phyloP scores from a whole-genome alignment of 2,329 filamentous ascomycete genomes.

The Botryotinia narcissicola region DNA sequence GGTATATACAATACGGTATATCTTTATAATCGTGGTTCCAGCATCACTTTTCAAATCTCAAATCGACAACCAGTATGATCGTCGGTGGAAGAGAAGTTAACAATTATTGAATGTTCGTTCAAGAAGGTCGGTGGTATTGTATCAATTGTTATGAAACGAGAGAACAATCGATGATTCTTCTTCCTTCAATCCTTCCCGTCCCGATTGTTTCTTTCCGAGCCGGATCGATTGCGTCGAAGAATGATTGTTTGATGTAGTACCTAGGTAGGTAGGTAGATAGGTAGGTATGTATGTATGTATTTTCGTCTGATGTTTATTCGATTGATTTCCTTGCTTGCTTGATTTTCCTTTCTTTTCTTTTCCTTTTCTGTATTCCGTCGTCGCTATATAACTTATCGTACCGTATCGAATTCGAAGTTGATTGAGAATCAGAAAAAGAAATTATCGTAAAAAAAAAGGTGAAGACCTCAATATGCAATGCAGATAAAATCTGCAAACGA shows the following conservation, averaged over 20 bases:
- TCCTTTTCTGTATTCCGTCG: not conserved
- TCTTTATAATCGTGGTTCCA: constrained; percentile 35
- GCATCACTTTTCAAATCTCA: constrained; percentile 28
- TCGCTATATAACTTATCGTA: not conserved
- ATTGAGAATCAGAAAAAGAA: not conserved
- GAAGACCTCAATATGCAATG: not conserved
- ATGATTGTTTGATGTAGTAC: not conserved
- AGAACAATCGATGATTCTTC: not conserved
- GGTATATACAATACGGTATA: not conserved
- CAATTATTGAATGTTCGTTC: not conserved
- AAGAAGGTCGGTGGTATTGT: not conserved
- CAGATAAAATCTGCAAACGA: not conserved
- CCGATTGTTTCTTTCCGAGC: not conserved
- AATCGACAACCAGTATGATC: not conserved
- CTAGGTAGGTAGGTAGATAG: not conserved
- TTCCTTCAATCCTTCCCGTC: constrained; percentile 12
- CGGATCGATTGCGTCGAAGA: not conserved
- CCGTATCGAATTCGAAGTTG: not conserved
- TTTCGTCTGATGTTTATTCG: not conserved
- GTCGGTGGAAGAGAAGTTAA: not conserved
- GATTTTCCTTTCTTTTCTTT: not conserved
- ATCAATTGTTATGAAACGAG: not conserved
- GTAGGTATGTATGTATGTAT: not conserved
- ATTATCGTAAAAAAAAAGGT: not conserved
- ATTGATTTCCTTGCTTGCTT: not conserved